Percentiles rank a stretch among this genome's conserved stretches.
Evolutionary conservation across 139 green algal species (phyloP).

Genomic region (Chlorella sp.): DNA sequence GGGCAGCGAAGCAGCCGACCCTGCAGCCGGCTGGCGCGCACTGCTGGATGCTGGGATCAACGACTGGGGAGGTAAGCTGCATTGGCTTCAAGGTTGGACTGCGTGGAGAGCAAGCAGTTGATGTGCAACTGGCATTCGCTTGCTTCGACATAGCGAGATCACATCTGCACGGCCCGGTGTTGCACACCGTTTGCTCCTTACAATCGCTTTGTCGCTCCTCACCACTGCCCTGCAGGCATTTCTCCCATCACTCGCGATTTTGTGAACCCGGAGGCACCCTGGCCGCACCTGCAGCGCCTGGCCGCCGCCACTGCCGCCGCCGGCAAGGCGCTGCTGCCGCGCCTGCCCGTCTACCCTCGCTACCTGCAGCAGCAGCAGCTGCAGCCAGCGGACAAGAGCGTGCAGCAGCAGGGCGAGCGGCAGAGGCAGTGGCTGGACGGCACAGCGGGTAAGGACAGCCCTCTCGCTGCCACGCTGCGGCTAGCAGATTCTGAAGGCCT

Average conservation of each 20-base stretch:
- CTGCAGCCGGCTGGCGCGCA: conserved; percentile 58
- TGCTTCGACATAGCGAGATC: too few species aligned
- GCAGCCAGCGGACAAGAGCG: background rate
- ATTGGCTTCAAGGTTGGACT: background rate
- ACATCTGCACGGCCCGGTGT: too few species aligned
- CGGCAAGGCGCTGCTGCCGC: conserved; percentile 79
- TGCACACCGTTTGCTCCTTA: too few species aligned
- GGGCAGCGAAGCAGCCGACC: background rate
- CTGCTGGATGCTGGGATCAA: conserved; percentile 87
- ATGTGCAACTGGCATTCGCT: background rate
- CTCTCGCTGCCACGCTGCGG: conserved; percentile 52
- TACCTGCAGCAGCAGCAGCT: conserved; percentile 51
- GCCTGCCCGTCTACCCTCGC: conserved; percentile 81
- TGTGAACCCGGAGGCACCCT: conserved; percentile 87
- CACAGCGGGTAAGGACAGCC: conserved; percentile 42
- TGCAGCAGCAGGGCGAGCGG: background rate
- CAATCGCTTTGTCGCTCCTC: too few species aligned
- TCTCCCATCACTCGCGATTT: conserved; percentile 84
- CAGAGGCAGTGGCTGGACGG: conserved; percentile 51
- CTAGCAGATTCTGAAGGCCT: conserved; percentile 57
- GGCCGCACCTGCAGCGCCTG: conserved; percentile 81
- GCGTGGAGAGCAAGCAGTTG: background rate
- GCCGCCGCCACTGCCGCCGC: conserved; percentile 62
- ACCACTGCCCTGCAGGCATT: background rate
- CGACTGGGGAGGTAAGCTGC: conserved; percentile 76